These are phyloP conservation scores for Saccharum hybrid DNA, from an alignment of 202 grass and related monocot species.

Conservation along the genomic window DNA sequence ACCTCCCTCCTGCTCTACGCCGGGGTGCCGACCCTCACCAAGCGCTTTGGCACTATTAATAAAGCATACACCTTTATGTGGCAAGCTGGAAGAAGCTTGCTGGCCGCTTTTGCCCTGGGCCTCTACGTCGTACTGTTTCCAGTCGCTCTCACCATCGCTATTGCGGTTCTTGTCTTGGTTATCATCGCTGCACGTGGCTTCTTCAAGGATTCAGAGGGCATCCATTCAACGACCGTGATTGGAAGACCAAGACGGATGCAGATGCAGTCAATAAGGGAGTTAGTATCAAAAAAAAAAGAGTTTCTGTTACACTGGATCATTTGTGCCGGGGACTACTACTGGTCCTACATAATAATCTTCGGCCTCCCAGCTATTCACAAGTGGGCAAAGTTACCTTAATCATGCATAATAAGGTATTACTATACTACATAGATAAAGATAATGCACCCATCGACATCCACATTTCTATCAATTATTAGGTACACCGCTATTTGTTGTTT, in stretches of 20 bases:
- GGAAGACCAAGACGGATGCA: background rate
- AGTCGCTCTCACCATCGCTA: background rate
- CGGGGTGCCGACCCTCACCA: too few species aligned
- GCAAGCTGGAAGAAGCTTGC: background rate
- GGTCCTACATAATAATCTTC: background rate
- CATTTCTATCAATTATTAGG: too few species aligned
- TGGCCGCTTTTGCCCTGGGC: background rate
- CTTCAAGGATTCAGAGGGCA: background rate
- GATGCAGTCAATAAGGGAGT: fast-evolving
- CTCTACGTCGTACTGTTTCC: background rate
- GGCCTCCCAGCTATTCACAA: too few species aligned
- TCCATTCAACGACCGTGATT: background rate
- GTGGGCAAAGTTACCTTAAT: too few species aligned
- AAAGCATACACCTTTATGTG: background rate
- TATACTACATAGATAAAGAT: too few species aligned
- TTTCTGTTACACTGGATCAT: background rate
- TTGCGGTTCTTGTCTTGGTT: background rate
- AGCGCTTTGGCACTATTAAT: too few species aligned
- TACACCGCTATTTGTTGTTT: too few species aligned
- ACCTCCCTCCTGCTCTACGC: too few species aligned
- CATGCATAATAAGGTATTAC: too few species aligned
- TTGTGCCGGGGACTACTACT: background rate
- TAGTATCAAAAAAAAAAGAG: too few species aligned
- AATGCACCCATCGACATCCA: too few species aligned
- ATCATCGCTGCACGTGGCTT: fast-evolving